Evolutionary conservation across 495 filamentous ascomycete species (phyloP).

Genomic region (Podospora conica): DNA sequence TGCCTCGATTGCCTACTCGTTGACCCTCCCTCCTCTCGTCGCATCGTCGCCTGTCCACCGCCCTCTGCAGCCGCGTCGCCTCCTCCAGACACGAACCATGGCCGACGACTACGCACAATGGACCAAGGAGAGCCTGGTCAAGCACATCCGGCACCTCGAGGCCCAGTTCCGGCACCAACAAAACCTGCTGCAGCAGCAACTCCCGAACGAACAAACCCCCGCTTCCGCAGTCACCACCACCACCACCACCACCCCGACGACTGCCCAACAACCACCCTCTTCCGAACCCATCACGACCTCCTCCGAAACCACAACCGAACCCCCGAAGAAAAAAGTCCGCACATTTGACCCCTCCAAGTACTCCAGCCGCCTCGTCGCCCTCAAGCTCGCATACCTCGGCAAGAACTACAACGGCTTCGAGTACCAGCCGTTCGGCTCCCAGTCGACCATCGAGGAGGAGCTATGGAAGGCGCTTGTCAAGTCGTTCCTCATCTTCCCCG

Average conservation of each 20-base stretch:
- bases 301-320: constrained; percentile 1
- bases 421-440: constrained; percentile 56
- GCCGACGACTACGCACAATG: constrained; percentile 43
- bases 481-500: constrained; percentile 71
- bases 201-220: constrained; percentile 7
- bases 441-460: constrained; percentile 83
- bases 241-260: constrained; percentile 5
- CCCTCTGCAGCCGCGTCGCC: neutral
- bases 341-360: constrained; percentile 74
- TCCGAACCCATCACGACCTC: neutral
- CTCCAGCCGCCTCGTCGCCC: constrained; percentile 72
- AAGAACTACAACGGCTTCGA: constrained; percentile 89
- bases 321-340: constrained; percentile 2
- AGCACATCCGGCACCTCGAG: constrained; percentile 61
- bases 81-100: constrained; percentile 11
- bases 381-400: constrained; percentile 92
- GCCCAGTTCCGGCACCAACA: constrained; percentile 37
- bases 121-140: constrained; percentile 59
- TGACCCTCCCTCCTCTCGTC: neutral
- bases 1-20: neutral
- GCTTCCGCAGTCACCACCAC: constrained; percentile 5
- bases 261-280: constrained; percentile 2
- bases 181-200: neutral
- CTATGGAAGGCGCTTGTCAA: constrained; percentile 84
- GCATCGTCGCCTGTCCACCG: neutral